Evolutionary conservation across 495 filamentous ascomycete genomes (phyloP).

Genomic region (Parmelia sp.): DNA sequence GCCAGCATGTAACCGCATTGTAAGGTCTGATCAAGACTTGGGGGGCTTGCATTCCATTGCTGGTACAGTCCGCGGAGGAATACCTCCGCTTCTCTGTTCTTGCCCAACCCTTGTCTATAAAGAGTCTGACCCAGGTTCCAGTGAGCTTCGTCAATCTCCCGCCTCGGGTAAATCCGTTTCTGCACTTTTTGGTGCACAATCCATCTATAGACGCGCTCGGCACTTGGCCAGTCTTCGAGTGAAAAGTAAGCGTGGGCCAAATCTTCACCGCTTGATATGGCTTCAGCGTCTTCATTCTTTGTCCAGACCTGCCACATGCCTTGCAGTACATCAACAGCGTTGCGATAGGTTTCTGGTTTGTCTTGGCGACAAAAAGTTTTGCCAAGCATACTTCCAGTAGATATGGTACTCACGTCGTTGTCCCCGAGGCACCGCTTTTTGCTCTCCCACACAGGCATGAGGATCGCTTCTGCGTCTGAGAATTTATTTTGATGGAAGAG

Average conservation of each 20-base stretch:
- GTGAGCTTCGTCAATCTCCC: neutral
- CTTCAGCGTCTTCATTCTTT: neutral
- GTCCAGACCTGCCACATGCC: neutral
- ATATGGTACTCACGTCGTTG: neutral
- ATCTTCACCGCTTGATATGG: constrained; percentile 3
- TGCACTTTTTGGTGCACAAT: neutral
- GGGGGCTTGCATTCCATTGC: neutral
- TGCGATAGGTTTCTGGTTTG: neutral
- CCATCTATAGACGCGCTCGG: constrained; percentile 4
- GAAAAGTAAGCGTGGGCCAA: neutral
- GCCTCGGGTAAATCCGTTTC: neutral
- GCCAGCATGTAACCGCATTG: constrained; percentile 10
- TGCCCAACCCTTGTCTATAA: neutral
- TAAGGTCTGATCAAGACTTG: neutral
- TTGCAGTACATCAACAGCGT: neutral
- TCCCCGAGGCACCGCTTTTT: neutral
- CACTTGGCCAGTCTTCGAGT: neutral
- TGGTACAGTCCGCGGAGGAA: constrained; percentile 1
- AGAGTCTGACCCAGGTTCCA: constrained; percentile 2
- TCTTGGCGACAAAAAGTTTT: neutral
- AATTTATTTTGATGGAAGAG: neutral
- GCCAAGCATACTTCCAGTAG: constrained; percentile 4
- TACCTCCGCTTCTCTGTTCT: neutral
- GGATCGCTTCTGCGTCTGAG: neutral
- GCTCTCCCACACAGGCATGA: constrained; percentile 7